Conservation (phyloP, 176 grass and related monocot species). For the Rhipidocladum racemiflorum region DNA sequence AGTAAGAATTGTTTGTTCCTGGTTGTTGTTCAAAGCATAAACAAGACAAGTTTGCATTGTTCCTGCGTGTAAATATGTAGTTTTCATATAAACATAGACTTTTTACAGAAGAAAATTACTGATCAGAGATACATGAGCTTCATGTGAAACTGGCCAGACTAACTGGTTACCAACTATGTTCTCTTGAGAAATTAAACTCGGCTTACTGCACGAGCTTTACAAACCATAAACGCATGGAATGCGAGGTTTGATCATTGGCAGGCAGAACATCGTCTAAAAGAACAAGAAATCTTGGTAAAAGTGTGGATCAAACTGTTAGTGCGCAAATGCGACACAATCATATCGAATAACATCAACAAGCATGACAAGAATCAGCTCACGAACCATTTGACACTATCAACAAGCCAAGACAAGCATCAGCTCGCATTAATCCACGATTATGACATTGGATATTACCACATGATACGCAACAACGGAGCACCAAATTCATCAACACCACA, state of each 20-base stretch:
- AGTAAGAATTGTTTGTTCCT: neutral
- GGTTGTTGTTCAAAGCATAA: neutral
- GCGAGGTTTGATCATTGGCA: neutral
- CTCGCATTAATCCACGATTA: conserved; percentile 9
- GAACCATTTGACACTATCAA: neutral
- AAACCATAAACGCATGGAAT: neutral
- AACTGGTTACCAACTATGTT: neutral
- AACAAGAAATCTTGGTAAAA: neutral
- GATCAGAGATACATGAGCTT: neutral
- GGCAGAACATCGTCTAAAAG: neutral
- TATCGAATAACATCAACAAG: neutral
- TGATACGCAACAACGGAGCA: conserved; percentile 1
- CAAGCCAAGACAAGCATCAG: neutral
- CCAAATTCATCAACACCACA: conserved; percentile 40
- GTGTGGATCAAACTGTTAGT: neutral
- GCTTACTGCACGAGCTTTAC: neutral
- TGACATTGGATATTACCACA: neutral
- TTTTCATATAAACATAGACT: neutral
- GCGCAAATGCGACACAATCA: neutral
- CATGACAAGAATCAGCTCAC: neutral
- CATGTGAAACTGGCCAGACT: neutral
- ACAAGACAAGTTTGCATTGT: neutral
- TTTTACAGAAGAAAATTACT: neutral
- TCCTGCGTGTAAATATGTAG: neutral
- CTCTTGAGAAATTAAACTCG: neutral